Evolutionary conservation across 768 basidiomycete species (phyloP).

Genomic region (Mycena maculata): DNA sequence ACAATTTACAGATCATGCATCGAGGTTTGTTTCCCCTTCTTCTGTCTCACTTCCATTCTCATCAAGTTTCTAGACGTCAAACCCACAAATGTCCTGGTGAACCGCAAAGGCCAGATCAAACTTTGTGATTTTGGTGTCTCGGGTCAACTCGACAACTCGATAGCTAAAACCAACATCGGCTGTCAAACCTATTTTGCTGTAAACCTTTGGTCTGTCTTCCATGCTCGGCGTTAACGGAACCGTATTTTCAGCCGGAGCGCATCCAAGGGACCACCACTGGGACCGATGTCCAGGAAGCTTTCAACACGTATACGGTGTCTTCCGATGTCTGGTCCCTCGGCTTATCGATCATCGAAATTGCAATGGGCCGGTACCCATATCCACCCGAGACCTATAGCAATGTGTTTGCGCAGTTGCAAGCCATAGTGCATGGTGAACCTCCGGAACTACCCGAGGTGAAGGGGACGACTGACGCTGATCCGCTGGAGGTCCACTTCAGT

Average conservation of each 20-base stretch:
- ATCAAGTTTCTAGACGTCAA: slow-evolving; percentile 74
- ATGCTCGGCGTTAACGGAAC: slow-evolving; percentile 9
- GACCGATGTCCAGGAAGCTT: slow-evolving; percentile 81
- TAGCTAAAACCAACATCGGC: slow-evolving; percentile 98
- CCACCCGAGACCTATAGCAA: slow-evolving; percentile 98
- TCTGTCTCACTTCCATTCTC: slow-evolving; percentile 16
- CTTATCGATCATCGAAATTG: slow-evolving; percentile 92
- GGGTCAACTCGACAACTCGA: slow-evolving; percentile 93
- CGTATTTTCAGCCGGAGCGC: slow-evolving; percentile 80
- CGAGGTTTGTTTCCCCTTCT: slow-evolving; percentile 50
- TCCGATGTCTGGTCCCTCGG: slow-evolving; percentile 99
- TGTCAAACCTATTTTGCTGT: slow-evolving; percentile 99
- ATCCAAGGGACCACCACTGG: slow-evolving; percentile 74
- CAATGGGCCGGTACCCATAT: slow-evolving; percentile 91
- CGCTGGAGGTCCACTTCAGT: slow-evolving; percentile 41
- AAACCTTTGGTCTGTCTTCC: slow-evolving; percentile 44
- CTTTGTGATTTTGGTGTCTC: slow-evolving; percentile 99
- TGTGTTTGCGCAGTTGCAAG: slow-evolving; percentile 95
- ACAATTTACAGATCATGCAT: slow-evolving; percentile 85
- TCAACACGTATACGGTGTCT: slow-evolving; percentile 93
- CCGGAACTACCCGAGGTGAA: slow-evolving; percentile 82
- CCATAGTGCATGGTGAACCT: slow-evolving; percentile 95
- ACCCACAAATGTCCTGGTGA: slow-evolving; percentile 94
- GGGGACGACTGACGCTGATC: slow-evolving; percentile 48
- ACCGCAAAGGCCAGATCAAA: slow-evolving; percentile 89